phyloP scores from a whole-genome alignment of 2,329 filamentous ascomycete genomes.

The Trichoderma koningii region DNA sequence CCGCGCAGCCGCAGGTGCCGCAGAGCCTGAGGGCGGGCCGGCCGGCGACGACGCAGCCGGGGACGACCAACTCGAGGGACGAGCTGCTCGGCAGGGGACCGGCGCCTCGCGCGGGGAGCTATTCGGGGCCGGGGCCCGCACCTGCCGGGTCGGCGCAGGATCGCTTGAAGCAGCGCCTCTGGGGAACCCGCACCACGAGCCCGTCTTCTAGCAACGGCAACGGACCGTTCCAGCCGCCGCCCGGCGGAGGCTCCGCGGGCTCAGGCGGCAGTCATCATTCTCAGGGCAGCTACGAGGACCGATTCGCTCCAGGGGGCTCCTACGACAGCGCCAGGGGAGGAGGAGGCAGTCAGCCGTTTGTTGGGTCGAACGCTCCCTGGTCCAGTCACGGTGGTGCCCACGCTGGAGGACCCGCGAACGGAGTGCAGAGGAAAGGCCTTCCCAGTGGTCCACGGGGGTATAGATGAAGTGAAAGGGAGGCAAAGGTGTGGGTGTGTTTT shows the following conservation, averaged over 20 bases:
- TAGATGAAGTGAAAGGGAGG: conserved; percentile 35
- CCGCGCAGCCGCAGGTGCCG: conserved; percentile 38
- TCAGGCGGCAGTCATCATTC: conserved; percentile 34
- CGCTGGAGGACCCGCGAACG: conserved; percentile 32
- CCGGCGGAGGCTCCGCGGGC: conserved; percentile 22
- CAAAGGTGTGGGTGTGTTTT: neutral
- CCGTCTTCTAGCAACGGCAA: conserved; percentile 45
- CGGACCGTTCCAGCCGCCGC: conserved; percentile 53
- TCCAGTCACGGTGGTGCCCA: conserved; percentile 45
- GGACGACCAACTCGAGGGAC: conserved; percentile 35
- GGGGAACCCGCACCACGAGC: conserved; percentile 63
- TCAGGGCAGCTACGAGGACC: conserved; percentile 46
- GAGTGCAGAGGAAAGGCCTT: conserved; percentile 45
- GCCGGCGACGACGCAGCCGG: conserved; percentile 34
- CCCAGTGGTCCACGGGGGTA: conserved; percentile 50
- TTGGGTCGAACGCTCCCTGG: conserved; percentile 53
- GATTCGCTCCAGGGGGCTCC: conserved; percentile 49
- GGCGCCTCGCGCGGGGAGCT: conserved; percentile 70
- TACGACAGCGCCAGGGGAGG: conserved; percentile 41
- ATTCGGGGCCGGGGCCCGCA: conserved; percentile 56
- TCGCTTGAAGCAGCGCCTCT: conserved; percentile 76
- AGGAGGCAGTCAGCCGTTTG: conserved; percentile 42
- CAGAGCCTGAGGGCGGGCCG: conserved; percentile 52
- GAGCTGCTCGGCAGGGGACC: conserved; percentile 54
- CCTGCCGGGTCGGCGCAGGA: conserved; percentile 65